Conservation (phyloP, 2,329 filamentous ascomycete genomes). For the Trichoderma oligosporum region DNA sequence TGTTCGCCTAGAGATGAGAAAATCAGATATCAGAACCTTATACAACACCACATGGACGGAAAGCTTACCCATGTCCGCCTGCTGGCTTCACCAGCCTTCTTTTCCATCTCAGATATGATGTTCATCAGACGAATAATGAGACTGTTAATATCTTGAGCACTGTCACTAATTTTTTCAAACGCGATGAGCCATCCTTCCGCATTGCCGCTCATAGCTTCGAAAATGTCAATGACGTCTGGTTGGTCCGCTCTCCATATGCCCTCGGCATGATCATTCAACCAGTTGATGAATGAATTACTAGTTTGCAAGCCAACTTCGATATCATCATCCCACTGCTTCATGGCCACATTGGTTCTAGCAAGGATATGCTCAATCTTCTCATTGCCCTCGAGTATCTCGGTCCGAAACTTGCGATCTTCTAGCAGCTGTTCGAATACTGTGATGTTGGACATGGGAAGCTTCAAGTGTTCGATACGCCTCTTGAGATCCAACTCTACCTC, state of each 20-base stretch:
- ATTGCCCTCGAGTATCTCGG: slow-evolving; percentile 80
- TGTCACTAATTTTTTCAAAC: slow-evolving; percentile 70
- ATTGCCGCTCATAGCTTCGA: slow-evolving; percentile 87
- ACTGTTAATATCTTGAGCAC: slow-evolving; percentile 65
- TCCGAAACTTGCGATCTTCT: slow-evolving; percentile 75
- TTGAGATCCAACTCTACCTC: slow-evolving; percentile 74
- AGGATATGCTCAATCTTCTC: slow-evolving; percentile 88
- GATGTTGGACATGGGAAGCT: slow-evolving; percentile 78
- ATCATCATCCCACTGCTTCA: slow-evolving; percentile 76
- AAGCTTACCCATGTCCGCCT: slow-evolving; percentile 66
- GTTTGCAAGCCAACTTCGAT: slow-evolving; percentile 73
- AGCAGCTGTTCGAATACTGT: slow-evolving; percentile 83
- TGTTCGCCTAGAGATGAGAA: slow-evolving; percentile 21
- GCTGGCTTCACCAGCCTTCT: slow-evolving; percentile 77
- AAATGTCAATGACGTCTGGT: slow-evolving; percentile 65
- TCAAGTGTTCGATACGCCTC: slow-evolving; percentile 74
- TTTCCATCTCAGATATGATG: slow-evolving; percentile 81
- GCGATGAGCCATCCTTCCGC: slow-evolving; percentile 85
- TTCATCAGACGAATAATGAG: slow-evolving; percentile 68
- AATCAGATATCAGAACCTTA: not conserved
- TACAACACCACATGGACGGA: not conserved
- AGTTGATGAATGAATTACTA: slow-evolving; percentile 71
- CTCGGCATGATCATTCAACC: slow-evolving; percentile 64
- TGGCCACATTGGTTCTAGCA: slow-evolving; percentile 68
- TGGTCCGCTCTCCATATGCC: slow-evolving; percentile 60